Conservation (phyloP, 2,329 filamentous ascomycete species). For the Tolypocladium paradoxum region DNA sequence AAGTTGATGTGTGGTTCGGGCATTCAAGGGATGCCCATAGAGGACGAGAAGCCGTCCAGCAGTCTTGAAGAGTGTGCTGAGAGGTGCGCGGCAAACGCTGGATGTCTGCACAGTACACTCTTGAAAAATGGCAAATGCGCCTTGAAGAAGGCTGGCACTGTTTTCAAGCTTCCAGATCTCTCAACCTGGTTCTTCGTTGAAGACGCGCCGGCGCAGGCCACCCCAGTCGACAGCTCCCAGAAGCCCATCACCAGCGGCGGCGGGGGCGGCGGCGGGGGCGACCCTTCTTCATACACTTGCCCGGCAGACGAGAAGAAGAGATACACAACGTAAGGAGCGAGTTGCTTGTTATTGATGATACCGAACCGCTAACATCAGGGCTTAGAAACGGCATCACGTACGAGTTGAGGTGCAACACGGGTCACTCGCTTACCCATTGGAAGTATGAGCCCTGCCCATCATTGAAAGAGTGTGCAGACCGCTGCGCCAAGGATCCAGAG, state of each 20-base stretch:
- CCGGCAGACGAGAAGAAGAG: not conserved
- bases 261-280: too few species aligned
- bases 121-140: not conserved
- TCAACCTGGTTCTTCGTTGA: not conserved
- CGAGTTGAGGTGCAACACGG: constrained; percentile 3
- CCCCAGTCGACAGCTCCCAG: not conserved
- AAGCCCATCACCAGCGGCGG: constrained; percentile 1
- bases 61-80: not conserved
- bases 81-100: not conserved
- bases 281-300: not conserved
- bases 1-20: not conserved
- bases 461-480: constrained; percentile 3
- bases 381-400: constrained; percentile 2
- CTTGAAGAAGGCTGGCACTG: not conserved
- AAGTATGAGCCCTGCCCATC: not conserved
- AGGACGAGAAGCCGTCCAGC: not conserved
- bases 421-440: not conserved
- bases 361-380: not conserved
- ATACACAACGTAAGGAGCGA: constrained; percentile 1
- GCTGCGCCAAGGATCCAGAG: not conserved
- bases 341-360: not conserved
- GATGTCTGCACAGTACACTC: not conserved
- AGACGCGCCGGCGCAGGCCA: not conserved
- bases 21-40: not conserved
- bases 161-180: not conserved